Evolutionary conservation across 306 rosid species (phyloP).

Genomic region (Castanea crenata): DNA sequence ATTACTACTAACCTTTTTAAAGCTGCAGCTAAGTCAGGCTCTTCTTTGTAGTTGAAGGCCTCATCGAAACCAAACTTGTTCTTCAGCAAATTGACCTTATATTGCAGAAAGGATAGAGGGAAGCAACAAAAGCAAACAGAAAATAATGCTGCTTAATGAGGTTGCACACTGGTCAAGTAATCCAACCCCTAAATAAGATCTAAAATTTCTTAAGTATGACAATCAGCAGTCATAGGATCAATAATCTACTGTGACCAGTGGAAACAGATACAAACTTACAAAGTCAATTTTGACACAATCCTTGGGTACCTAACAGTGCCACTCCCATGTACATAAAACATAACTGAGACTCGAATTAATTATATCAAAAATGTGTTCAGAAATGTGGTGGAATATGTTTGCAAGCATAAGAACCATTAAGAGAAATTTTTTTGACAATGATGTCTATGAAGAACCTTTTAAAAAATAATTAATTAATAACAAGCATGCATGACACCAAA

Average conservation of each 20-base stretch:
- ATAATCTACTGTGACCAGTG: not conserved
- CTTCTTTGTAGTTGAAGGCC: slow-evolving; percentile 43
- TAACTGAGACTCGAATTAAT: not conserved
- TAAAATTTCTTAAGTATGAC: too few species aligned
- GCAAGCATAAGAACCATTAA: not conserved
- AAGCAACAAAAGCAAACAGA: too few species aligned
- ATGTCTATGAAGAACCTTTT: too few species aligned
- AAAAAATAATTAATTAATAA: too few species aligned
- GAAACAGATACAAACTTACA: not conserved
- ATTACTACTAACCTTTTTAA: slow-evolving; percentile 10
- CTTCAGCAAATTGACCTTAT: slow-evolving; percentile 29
- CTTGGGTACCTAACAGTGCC: not conserved
- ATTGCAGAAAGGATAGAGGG: not conserved
- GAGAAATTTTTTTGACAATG: too few species aligned
- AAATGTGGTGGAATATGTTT: not conserved
- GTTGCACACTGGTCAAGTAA: not conserved
- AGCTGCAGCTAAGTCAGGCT: slow-evolving; percentile 28
- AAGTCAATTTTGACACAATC: not conserved
- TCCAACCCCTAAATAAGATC: too few species aligned
- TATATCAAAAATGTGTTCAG: not conserved
- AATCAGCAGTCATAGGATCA: too few species aligned
- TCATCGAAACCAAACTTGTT: slow-evolving; percentile 31
- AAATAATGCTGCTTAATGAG: not conserved
- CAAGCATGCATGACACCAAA: too few species aligned
- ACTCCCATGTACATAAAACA: not conserved